Conservation (phyloP, 139 green algal species). For the Asterochloris erici region DNA sequence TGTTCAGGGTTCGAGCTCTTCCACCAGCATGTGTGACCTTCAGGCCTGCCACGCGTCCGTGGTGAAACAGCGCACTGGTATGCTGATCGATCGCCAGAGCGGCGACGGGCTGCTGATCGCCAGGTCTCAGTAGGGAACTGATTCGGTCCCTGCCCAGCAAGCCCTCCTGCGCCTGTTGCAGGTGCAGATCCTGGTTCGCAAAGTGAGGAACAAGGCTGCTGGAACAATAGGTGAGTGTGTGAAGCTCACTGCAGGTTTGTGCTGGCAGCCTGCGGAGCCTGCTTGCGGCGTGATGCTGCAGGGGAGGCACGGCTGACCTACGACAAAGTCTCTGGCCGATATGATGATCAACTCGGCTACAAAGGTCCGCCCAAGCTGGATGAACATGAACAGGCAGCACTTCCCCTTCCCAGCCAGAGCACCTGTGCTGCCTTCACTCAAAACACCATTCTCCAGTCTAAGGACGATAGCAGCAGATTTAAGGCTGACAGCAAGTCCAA, state of each 20-base stretch:
- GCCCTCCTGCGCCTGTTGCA: conserved; percentile 6
- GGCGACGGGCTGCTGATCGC: too few relatives aligned
- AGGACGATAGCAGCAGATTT: too few relatives aligned
- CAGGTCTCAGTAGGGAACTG: background rate
- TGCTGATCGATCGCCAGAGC: background rate
- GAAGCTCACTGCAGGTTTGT: too few relatives aligned
- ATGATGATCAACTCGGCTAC: background rate
- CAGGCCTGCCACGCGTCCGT: background rate
- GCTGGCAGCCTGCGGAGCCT: too few relatives aligned
- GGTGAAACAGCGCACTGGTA: background rate
- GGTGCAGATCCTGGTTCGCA: conserved; percentile 58
- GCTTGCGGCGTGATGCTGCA: background rate
- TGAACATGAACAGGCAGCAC: too few relatives aligned
- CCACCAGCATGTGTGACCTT: background rate
- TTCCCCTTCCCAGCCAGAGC: too few relatives aligned
- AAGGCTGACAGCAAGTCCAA: too few relatives aligned
- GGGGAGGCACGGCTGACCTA: conserved; percentile 3
- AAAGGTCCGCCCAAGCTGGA: too few relatives aligned
- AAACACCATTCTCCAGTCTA: too few relatives aligned
- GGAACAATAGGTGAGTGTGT: conserved; percentile 65
- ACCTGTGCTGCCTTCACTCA: too few relatives aligned
- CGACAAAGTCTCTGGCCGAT: background rate
- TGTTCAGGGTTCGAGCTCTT: background rate
- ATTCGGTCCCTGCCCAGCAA: too few relatives aligned
- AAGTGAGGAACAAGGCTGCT: conserved; percentile 90